A percentile compares a stretch with the other conserved stretches of the same genome.
Conservation (phyloP, 2,329 filamentous ascomycete species). For the Aspergillus calidoustus region DNA sequence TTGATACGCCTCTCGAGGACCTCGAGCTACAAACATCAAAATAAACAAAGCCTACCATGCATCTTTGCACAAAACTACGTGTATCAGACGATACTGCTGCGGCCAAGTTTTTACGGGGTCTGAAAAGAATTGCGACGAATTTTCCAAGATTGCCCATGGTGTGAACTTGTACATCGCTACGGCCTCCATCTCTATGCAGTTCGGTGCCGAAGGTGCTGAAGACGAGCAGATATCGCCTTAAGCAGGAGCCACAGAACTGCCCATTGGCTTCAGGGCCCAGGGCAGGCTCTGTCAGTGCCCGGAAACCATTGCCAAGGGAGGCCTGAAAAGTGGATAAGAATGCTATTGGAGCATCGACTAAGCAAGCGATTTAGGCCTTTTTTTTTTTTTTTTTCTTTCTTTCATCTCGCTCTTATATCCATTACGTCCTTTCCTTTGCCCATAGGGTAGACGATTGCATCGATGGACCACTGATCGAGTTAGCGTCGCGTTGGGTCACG, state of each 20-base stretch:
- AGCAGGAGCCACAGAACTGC: constrained; percentile 74
- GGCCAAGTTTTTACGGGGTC: constrained; percentile 83
- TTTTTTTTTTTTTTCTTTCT: background rate
- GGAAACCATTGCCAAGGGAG: constrained; percentile 80
- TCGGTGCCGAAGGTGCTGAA: constrained; percentile 75
- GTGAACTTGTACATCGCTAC: constrained; percentile 91
- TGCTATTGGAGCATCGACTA: constrained; percentile 40
- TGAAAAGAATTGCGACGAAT: constrained; percentile 60
- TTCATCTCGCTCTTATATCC: constrained; percentile 7
- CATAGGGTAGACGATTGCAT: constrained; percentile 1
- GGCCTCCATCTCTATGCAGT: constrained; percentile 78
- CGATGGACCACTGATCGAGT: background rate
- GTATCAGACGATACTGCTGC: constrained; percentile 81
- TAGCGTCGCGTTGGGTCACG: constrained; percentile 2
- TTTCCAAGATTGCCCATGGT: constrained; percentile 72
- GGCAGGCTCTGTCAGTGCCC: constrained; percentile 75
- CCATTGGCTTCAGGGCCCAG: constrained; percentile 81
- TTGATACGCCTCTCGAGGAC: constrained; percentile 76
- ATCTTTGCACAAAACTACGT: constrained; percentile 83
- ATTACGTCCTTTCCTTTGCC: background rate
- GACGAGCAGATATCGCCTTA: constrained; percentile 84
- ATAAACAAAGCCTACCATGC: constrained; percentile 86
- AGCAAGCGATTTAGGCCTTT: background rate
- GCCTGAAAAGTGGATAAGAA: constrained; percentile 81
- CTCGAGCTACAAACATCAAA: constrained; percentile 73